Evolutionary conservation across 2,329 filamentous ascomycete species (phyloP).

Genomic region (Myrmaecium sp.): DNA sequence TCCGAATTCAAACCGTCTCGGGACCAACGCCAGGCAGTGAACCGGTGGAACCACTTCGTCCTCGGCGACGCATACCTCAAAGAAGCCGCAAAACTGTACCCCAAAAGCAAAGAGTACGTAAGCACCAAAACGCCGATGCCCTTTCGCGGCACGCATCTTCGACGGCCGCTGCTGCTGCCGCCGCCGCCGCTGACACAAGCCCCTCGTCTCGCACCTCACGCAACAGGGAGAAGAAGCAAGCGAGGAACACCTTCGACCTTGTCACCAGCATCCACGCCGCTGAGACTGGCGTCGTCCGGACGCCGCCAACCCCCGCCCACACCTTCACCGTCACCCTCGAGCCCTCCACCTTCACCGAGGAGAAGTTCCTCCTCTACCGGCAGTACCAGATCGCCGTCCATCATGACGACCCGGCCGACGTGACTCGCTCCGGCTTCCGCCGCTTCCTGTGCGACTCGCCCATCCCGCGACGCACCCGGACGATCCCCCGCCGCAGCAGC

Average conservation of each 20-base stretch:
- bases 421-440: constrained; percentile 45
- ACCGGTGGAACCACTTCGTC: constrained; percentile 58
- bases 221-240: constrained; percentile 38
- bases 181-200: constrained; percentile 1
- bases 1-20: constrained; percentile 46
- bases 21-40: constrained; percentile 59
- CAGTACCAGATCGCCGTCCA: constrained; percentile 65
- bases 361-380: constrained; percentile 56
- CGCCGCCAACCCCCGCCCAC: constrained; percentile 48
- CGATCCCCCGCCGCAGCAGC: constrained; percentile 26
- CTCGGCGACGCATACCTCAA: constrained; percentile 51
- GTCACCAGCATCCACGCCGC: constrained; percentile 51
- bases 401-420: constrained; percentile 43
- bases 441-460: constrained; percentile 62
- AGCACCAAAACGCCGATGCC: no score
- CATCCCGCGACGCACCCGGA: constrained; percentile 30
- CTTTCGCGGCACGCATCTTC: neutral
- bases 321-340: constrained; percentile 54
- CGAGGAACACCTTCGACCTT: constrained; percentile 52
- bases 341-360: constrained; percentile 50
- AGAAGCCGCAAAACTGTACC: constrained; percentile 45
- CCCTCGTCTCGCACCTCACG: no score
- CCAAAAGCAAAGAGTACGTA: constrained; percentile 47
- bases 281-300: constrained; percentile 38
- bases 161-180: constrained; percentile 1